Evolutionary conservation across 2,329 filamentous ascomycete genomes (phyloP).

Genomic region (Aspergillus fijiensis): DNA sequence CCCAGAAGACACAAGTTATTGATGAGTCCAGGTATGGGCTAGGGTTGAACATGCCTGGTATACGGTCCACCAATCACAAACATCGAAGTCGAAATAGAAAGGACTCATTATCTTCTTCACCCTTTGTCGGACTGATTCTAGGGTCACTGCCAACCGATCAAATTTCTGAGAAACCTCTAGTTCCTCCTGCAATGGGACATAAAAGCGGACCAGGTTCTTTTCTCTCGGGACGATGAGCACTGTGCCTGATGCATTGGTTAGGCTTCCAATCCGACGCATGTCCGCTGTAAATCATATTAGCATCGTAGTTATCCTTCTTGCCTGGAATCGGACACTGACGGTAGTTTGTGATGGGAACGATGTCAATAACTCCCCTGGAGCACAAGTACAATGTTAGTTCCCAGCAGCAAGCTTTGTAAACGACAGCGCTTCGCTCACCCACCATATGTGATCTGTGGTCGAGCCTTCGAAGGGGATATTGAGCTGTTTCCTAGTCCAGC

Average conservation of each 20-base stretch:
- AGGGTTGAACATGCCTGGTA: conserved; percentile 4
- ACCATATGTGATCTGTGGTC: conserved; percentile 41
- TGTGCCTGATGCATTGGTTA: conserved; percentile 57
- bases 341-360: conserved; percentile 57
- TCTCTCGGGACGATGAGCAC: conserved; percentile 65
- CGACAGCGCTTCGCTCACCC: not conserved
- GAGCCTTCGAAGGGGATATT: conserved; percentile 58
- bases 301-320: not conserved
- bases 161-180: not conserved
- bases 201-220: conserved; percentile 31
- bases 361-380: conserved; percentile 45
- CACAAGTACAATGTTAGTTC: not conserved
- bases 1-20: not conserved
- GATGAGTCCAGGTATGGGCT: not conserved
- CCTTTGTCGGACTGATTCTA: conserved; percentile 9
- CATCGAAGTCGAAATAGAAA: conserved; percentile 8
- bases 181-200: conserved; percentile 10
- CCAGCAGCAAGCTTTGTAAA: not conserved
- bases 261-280: conserved; percentile 53
- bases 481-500: conserved; percentile 59
- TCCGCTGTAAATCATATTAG: conserved; percentile 38
- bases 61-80: conserved; percentile 18
- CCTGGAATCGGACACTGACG: conserved; percentile 24
- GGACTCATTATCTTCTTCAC: conserved; percentile 8
- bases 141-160: conserved; percentile 11